Conservation (phyloP, 345 rosid species). For the Heritiera fomes region DNA sequence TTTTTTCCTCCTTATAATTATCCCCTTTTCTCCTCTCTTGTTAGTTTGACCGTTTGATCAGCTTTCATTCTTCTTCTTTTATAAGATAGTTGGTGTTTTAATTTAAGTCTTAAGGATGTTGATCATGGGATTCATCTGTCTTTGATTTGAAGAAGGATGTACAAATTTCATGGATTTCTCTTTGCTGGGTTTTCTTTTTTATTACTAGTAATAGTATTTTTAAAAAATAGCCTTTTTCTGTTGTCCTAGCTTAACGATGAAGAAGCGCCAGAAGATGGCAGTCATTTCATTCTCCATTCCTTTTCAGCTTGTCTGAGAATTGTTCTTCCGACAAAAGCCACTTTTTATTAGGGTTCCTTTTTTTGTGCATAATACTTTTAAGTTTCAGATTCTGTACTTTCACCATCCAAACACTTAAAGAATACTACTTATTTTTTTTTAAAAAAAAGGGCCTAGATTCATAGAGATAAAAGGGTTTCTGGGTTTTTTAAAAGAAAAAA, state of each 20-base stretch:
- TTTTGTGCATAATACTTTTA: constrained; percentile 8
- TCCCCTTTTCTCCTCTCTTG: background rate
- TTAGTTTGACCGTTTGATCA: constrained; percentile 23
- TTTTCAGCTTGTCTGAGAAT: constrained; percentile 31
- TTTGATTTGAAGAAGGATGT: constrained; percentile 48
- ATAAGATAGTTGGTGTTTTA: constrained; percentile 32
- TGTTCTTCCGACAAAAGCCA: constrained; percentile 17
- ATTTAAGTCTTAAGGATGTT: constrained; percentile 20
- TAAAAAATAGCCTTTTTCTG: constrained; percentile 12
- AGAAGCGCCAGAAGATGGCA: constrained; percentile 21
- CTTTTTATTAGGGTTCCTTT: constrained; percentile 10
- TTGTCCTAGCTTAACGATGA: constrained; percentile 26
- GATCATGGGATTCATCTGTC: constrained; percentile 32
- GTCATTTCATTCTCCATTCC: background rate
- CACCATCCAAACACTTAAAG: constrained; percentile 19
- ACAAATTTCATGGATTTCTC: constrained; percentile 39
- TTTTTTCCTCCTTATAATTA: constrained; percentile 1
- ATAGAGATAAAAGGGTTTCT: background rate
- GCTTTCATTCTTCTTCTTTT: constrained; percentile 30
- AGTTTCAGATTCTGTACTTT: constrained; percentile 16
- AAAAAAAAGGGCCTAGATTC: background rate
- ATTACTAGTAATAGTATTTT: background rate
- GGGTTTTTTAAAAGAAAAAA: background rate
- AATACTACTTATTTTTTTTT: background rate
- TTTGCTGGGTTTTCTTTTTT: constrained; percentile 17